These are phyloP conservation scores for Dryadomyces quercivorus DNA, from an alignment of 2,329 filamentous ascomycete species.

Conservation along the genomic window DNA sequence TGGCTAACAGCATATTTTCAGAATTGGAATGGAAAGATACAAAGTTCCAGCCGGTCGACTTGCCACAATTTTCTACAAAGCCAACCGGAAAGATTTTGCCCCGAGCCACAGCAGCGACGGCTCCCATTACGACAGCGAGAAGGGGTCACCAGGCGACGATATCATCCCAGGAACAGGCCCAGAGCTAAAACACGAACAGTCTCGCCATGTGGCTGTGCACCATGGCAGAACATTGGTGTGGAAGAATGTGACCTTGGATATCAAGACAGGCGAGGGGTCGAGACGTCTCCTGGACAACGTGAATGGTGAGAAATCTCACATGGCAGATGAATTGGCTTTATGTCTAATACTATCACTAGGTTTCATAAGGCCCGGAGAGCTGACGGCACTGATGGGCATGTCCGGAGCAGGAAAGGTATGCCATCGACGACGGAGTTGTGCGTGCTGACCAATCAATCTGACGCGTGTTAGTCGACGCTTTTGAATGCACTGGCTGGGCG, in stretches of 20 bases:
- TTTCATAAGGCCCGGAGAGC: background rate
- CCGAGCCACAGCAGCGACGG: background rate
- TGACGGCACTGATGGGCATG: conserved; percentile 1
- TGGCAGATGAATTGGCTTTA: background rate
- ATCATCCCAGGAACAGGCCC: background rate
- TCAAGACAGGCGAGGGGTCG: background rate
- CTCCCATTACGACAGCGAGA: background rate
- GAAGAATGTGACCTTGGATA: background rate
- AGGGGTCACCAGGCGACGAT: background rate
- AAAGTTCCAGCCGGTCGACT: background rate
- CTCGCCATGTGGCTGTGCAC: background rate
- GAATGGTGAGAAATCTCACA: background rate
- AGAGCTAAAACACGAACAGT: background rate
- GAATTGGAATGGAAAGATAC: conserved; percentile 1
- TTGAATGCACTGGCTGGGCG: background rate
- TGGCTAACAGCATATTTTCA: background rate
- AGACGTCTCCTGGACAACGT: background rate
- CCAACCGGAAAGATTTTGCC: background rate
- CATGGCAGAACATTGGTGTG: background rate
- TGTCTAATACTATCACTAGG: background rate
- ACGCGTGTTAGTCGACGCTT: background rate
- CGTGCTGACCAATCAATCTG: no score
- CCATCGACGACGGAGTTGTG: background rate
- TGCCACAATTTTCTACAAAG: background rate
- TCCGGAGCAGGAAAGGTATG: conserved; percentile 1